Evolutionary conservation across 129 eudicot species (phyloP).

Genomic region (Sambucus nigra): DNA sequence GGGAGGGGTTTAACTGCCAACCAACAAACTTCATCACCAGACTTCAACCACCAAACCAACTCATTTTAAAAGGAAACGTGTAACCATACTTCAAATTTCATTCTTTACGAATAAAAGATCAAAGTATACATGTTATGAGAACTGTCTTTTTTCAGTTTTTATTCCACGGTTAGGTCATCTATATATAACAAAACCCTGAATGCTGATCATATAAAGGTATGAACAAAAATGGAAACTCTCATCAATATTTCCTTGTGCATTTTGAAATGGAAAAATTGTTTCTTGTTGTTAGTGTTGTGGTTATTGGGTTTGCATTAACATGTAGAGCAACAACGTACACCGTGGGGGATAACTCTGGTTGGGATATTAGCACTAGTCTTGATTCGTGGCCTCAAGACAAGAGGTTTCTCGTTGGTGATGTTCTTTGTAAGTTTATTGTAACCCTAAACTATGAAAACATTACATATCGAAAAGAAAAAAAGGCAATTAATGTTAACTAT

Average conservation of each 20-base stretch:
- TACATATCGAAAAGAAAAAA: too few relatives aligned
- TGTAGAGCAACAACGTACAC: slow-evolving; percentile 48
- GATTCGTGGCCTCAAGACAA: slow-evolving; percentile 63
- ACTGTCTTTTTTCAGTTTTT: not conserved
- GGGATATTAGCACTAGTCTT: slow-evolving; percentile 79
- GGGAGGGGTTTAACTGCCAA: slow-evolving; percentile 5
- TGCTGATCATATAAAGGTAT: not conserved
- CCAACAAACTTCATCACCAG: slow-evolving; percentile 5
- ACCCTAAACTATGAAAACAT: too few relatives aligned
- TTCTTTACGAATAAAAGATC: slow-evolving; percentile 4
- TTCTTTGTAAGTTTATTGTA: slow-evolving; percentile 44
- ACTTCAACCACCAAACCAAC: slow-evolving; percentile 32
- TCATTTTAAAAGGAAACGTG: slow-evolving; percentile 1
- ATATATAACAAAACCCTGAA: slow-evolving; percentile 10
- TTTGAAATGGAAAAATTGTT: slow-evolving; percentile 20
- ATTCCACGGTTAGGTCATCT: slow-evolving; percentile 33
- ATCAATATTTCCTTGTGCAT: slow-evolving; percentile 3
- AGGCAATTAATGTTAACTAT: too few relatives aligned
- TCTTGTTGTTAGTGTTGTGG: slow-evolving; percentile 7
- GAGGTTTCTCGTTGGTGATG: slow-evolving; percentile 56
- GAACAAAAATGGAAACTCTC: not conserved
- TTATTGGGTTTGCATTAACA: slow-evolving; percentile 24
- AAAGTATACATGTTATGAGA: not conserved
- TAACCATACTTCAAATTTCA: not conserved
- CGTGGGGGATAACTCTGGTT: slow-evolving; percentile 74